These are phyloP conservation scores for Rhizopogon vinicolor DNA, from an alignment of 768 basidiomycete species.

Conservation along the genomic window DNA sequence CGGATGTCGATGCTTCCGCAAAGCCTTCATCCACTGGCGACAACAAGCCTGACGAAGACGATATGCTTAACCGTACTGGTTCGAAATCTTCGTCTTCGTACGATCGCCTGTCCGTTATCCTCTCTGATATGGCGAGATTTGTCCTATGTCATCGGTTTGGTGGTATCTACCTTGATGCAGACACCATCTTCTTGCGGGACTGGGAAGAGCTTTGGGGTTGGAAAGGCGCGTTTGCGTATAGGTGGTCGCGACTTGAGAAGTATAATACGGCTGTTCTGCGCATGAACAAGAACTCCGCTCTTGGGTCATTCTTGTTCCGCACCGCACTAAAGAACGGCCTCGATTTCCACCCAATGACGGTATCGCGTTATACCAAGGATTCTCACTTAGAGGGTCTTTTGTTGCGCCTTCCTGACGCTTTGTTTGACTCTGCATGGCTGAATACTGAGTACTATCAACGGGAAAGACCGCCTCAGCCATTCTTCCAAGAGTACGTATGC, in stretches of 20 bases:
- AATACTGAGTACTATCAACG: conserved; percentile 91
- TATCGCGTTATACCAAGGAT: conserved; percentile 87
- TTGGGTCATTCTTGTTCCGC: conserved; percentile 91
- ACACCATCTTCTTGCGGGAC: conserved; percentile 92
- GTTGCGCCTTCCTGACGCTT: conserved; percentile 86
- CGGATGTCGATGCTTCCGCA: conserved; percentile 8
- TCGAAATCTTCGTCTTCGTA: conserved; percentile 86
- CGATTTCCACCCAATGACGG: conserved; percentile 97
- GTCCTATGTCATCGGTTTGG: conserved; percentile 96
- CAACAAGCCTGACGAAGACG: conserved; percentile 38
- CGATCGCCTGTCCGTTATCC: conserved; percentile 86
- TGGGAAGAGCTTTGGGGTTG: conserved; percentile 99
- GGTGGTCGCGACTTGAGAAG: conserved; percentile 89
- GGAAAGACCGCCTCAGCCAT: conserved; percentile 91
- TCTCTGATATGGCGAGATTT: conserved; percentile 97
- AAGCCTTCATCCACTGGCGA: conserved; percentile 18
- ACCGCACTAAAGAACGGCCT: conserved; percentile 90
- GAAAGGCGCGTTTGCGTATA: conserved; percentile 94
- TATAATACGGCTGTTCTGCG: conserved; percentile 97
- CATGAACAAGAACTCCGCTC: conserved; percentile 87
- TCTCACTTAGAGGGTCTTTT: conserved; percentile 80
- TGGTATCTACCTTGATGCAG: conserved; percentile 95
- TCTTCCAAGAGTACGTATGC: conserved; percentile 70
- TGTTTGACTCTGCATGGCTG: conserved; percentile 97
- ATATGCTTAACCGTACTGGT: conserved; percentile 77